Percentiles rank a stretch among this genome's conserved stretches.
These are phyloP conservation scores for Vitis rotundifolia DNA, from an alignment of 164 flowering plant genomes.

Conservation along the genomic window DNA sequence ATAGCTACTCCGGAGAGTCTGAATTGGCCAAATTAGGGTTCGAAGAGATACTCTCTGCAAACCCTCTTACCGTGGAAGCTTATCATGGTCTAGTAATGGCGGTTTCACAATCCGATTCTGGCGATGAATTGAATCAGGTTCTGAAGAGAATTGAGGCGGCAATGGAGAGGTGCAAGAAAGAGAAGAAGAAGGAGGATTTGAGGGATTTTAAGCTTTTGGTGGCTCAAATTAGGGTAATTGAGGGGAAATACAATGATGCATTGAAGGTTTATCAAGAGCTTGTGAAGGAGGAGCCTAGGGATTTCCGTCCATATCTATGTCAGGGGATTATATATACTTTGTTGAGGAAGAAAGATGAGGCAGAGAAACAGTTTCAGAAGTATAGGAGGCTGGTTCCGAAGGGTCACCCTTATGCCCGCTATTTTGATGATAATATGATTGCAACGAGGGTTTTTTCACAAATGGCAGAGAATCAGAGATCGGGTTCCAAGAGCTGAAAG, in stretches of 20 bases:
- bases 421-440: conserved; percentile 66
- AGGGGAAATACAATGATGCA: conserved; percentile 67
- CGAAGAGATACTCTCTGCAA: conserved; percentile 57
- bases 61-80: conserved; percentile 76
- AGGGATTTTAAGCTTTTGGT: conserved; percentile 80
- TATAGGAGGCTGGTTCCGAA: conserved; percentile 74
- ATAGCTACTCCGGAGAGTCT: conserved; percentile 47
- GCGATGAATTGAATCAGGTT: conserved; percentile 36
- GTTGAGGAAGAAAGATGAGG: conserved; percentile 72
- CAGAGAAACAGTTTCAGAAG: conserved; percentile 73
- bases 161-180: conserved; percentile 60
- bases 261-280: conserved; percentile 75
- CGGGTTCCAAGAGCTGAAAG: conserved; percentile 36
- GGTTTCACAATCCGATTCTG: conserved; percentile 32
- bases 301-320: conserved; percentile 89
- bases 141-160: conserved; percentile 54
- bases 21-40: conserved; percentile 53
- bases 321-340: conserved; percentile 82
- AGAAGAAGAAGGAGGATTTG: conserved; percentile 47
- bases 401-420: conserved; percentile 74
- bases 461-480: conserved; percentile 44
- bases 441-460: conserved; percentile 65
- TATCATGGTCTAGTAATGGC: conserved; percentile 79
- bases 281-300: conserved; percentile 84
- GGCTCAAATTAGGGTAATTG: conserved; percentile 71